Base-by-base conservation (phyloP, 257 asterid species). In the Solanum sparsipilum region DNA sequence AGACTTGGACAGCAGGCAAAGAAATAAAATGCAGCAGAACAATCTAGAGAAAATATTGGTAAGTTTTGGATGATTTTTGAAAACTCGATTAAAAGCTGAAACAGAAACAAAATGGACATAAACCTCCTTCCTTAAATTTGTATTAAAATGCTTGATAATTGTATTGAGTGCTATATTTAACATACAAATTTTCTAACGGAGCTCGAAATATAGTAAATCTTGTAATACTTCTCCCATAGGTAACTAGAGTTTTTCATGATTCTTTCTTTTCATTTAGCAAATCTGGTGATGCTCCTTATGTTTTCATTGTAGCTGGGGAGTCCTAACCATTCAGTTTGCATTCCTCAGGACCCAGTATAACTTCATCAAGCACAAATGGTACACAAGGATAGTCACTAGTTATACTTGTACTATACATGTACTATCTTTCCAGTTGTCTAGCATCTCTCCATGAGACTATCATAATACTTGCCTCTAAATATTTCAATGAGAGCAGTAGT, bases 1-100 rank as follows among this genome's bases (percentile, higher is more conserved):
- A 92, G 99, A 88, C 93, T 93, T 76, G 98, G 98, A 58, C 98
- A 95, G 89, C 96, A 88, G 83, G 91, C 92, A 60, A 94, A 90
- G 87, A 94, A 90, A 88, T 97, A 92, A 87, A 92, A 87, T 82
- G 35, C 87, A 83, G 71, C 48, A n/a, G 92, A 89, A 15, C 92
- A 89, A 81, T 92, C 84, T 83, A 74, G 89, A 84, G 93, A 92
- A 39, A 90, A 74, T 74, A 74, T 74, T 74, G 52, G 83, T 74
- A 36, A 21, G 11, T 74, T 74, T 18, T 36, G 20, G 52, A 36
- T 38, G 32, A 74, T 36, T 21, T 21, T 74, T 74, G 52, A 5
- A 21, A 20, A 35, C 83, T 36, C 31, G 1, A 5, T 29, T 71
- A n/a, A 31, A 70, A 31, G 38, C 7, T 71, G 15, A 11, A 4